phyloP scores from a whole-genome alignment of 2,329 filamentous ascomycete genomes.

The Aspergillus candidus region DNA sequence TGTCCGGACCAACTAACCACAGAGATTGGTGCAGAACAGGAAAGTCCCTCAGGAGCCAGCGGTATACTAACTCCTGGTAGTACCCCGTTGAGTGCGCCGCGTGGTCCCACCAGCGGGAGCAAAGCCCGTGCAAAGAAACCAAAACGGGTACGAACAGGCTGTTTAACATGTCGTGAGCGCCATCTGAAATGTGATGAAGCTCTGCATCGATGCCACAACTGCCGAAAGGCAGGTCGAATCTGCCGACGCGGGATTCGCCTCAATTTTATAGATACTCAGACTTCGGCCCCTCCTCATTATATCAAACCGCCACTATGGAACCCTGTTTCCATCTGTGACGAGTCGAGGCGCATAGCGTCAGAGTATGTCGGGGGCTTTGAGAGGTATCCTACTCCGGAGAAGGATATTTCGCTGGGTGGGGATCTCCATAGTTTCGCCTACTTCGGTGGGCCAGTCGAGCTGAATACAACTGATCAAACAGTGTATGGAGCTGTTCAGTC shows the following conservation, averaged over 20 bases:
- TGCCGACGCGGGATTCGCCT: slow-evolving; percentile 82
- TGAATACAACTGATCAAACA: slow-evolving; percentile 15
- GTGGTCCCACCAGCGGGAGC: slow-evolving; percentile 13
- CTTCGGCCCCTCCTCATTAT: slow-evolving; percentile 58
- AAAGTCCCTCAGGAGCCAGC: slow-evolving; percentile 10
- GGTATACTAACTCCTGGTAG: slow-evolving; percentile 10
- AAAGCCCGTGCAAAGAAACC: slow-evolving; percentile 50
- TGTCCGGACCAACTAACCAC: background rate
- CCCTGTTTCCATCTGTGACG: slow-evolving; percentile 74
- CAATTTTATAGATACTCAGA: slow-evolving; percentile 84
- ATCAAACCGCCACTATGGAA: slow-evolving; percentile 60
- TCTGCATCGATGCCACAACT: slow-evolving; percentile 64
- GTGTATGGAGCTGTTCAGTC: slow-evolving; percentile 41
- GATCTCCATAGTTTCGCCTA: background rate
- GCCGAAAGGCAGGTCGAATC: slow-evolving; percentile 74
- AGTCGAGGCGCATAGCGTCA: slow-evolving; percentile 82
- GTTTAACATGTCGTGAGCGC: slow-evolving; percentile 79
- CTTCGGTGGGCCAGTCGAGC: no score
- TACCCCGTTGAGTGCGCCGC: slow-evolving; percentile 6
- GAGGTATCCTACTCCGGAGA: slow-evolving; percentile 59
- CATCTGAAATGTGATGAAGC: slow-evolving; percentile 89
- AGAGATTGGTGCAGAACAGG: background rate
- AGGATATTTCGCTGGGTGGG: slow-evolving; percentile 26
- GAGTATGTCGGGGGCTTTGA: slow-evolving; percentile 77
- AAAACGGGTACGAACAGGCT: slow-evolving; percentile 84